Base-by-base conservation (phyloP, 805 yeast species). In the Sugiyamaella marilandica region DNA sequence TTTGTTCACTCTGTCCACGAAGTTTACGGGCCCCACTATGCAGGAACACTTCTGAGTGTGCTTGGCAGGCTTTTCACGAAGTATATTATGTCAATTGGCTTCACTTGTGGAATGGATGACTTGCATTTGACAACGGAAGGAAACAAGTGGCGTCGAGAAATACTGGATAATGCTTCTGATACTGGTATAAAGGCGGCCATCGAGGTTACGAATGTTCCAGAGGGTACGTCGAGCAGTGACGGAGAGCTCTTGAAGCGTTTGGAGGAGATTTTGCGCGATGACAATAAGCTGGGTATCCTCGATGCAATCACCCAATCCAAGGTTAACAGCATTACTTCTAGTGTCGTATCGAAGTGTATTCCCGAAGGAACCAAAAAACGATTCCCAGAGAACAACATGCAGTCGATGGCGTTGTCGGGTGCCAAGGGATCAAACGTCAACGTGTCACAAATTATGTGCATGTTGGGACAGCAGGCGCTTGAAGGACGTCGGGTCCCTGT, bases 91-190 rank as follows among this genome's bases (percentile, higher is more conserved):
- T 79, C 82, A 74, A 86, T 88, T 53, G 98, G 97, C 1, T 87
- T 94, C 67, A 94, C 99, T 7, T 94, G 99, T 83, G 99, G 99
- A 79, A 95, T 94, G 99, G 99, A 94, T 69, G 99, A 94, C 74
- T 77, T 94, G 70, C 82, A 96, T 68, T 78, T 95, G 61, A 94
- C 98, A 19, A 80, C 70, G 2, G 96, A 88, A 62, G 99, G 99
- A 67, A 91, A 95, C 69, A 65, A 76, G 55, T 84, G 95, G 92
- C 83, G 99, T 76, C 73, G 74, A 11, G 95, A 89, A 55, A 87
- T 94, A 56, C 77, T 95, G 68, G 74, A 80, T 60, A 83, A 83
- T 55, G 83, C 95, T 24, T 79, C 78, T 49, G 95, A 86, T 63
- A 84, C 83, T 53, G 99, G 99, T 65, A 80, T 92, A 68, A 77